These are phyloP conservation scores for Pichia sporocuriosa DNA, from an alignment of 805 yeast species.

Conservation along the genomic window DNA sequence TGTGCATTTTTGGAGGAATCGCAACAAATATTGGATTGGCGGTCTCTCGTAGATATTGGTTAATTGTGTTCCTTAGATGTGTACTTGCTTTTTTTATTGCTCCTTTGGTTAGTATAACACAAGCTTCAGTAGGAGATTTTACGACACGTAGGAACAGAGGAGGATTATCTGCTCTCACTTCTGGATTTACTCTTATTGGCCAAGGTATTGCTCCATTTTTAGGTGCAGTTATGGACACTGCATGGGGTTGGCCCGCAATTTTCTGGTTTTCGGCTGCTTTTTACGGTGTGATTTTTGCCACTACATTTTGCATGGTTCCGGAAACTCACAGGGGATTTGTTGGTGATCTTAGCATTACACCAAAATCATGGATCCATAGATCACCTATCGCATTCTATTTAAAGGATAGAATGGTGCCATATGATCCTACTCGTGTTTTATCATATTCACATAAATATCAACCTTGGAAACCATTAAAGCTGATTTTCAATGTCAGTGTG, in stretches of 20 bases:
- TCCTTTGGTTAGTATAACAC: constrained; percentile 62
- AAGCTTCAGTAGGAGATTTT: constrained; percentile 71
- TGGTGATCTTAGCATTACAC: constrained; percentile 66
- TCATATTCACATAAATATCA: constrained; percentile 21
- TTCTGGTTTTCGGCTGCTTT: constrained; percentile 71
- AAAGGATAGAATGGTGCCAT: constrained; percentile 28
- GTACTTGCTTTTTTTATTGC: constrained; percentile 75
- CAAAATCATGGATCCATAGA: constrained; percentile 35
- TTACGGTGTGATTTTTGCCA: constrained; percentile 38
- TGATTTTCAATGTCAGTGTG: constrained; percentile 26
- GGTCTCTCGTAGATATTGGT: constrained; percentile 46
- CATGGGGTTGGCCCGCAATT: constrained; percentile 67
- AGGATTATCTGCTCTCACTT: constrained; percentile 54
- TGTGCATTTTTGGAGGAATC: constrained; percentile 48
- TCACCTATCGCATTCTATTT: constrained; percentile 38
- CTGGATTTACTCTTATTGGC: constrained; percentile 64
- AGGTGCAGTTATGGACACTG: constrained; percentile 46
- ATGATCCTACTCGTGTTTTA: constrained; percentile 20
- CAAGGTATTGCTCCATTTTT: constrained; percentile 77
- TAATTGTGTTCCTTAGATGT: constrained; percentile 60
- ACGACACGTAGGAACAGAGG: constrained; percentile 65
- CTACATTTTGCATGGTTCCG: constrained; percentile 43
- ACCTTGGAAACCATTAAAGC: constrained; percentile 21
- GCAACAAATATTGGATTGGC: constrained; percentile 66
- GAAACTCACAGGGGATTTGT: constrained; percentile 69